A percentile compares a stretch with the other conserved stretches of the same genome.
These are phyloP conservation scores for Aspergillus fijiensis DNA, from an alignment of 2,329 filamentous ascomycete genomes.

Conservation along the genomic window DNA sequence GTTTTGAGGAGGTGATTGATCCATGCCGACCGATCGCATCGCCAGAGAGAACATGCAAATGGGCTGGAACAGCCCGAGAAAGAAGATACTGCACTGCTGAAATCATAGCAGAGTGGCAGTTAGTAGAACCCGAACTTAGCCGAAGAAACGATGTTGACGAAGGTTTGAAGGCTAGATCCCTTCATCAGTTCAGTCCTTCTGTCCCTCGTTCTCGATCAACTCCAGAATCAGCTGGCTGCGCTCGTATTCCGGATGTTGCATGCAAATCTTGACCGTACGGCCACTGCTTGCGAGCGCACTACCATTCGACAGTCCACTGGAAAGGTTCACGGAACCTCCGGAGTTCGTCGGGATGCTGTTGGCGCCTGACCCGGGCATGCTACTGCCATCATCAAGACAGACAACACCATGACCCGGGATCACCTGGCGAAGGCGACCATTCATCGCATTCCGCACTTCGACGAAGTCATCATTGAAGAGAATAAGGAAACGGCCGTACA, in stretches of 20 bases:
- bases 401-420: slow-evolving; percentile 88
- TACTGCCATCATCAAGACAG: slow-evolving; percentile 77
- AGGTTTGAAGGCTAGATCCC: neutral
- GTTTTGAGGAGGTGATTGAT: neutral
- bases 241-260: slow-evolving; percentile 88
- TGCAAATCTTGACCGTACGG: slow-evolving; percentile 86
- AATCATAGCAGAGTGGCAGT: neutral
- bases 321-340: slow-evolving; percentile 26
- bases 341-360: slow-evolving; percentile 45
- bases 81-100: neutral
- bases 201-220: slow-evolving; percentile 86
- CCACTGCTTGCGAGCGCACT: slow-evolving; percentile 39
- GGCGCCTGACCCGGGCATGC: slow-evolving; percentile 38
- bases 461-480: slow-evolving; percentile 96
- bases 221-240: slow-evolving; percentile 87
- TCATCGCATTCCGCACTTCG: slow-evolving; percentile 94
- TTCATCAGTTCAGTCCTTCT: slow-evolving; percentile 50
- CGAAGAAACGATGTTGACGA: neutral
- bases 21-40: neutral
- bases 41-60: neutral
- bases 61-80: neutral
- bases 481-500: slow-evolving; percentile 87
- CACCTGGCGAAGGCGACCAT: slow-evolving; percentile 88
- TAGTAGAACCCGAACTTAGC: neutral
- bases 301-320: slow-evolving; percentile 37